phyloP scores from a whole-genome alignment of 345 rosid species.

The Citrus maxima region DNA sequence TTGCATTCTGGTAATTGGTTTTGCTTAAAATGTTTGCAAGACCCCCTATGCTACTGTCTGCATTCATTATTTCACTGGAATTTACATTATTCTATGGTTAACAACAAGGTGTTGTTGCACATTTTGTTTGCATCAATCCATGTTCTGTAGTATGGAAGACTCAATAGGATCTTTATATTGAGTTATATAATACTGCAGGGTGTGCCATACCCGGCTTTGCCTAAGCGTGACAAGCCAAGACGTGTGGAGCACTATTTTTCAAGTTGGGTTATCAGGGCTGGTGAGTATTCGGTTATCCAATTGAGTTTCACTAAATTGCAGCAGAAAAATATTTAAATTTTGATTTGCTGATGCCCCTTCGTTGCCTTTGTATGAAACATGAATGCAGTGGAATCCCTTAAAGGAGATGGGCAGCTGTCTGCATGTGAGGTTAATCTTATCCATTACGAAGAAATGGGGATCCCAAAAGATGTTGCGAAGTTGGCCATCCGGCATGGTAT shows the following conservation, averaged over 20 bases:
- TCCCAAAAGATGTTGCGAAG: constrained; percentile 96
- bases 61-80: background rate
- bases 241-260: constrained; percentile 89
- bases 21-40: background rate
- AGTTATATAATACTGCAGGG: constrained; percentile 41
- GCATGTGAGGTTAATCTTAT: constrained; percentile 90
- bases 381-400: constrained; percentile 78
- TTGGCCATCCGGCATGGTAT: constrained; percentile 90
- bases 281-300: constrained; percentile 32
- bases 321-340: background rate
- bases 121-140: background rate
- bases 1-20: background rate
- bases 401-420: constrained; percentile 72
- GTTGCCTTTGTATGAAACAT: constrained; percentile 2
- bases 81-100: background rate
- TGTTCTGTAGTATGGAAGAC: background rate
- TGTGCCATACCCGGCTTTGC: constrained; percentile 60
- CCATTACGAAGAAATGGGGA: constrained; percentile 96
- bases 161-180: background rate
- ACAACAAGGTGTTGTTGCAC: background rate
- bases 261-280: constrained; percentile 87
- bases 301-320: background rate
- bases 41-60: background rate
- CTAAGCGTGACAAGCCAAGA: constrained; percentile 84
- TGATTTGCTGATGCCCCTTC: background rate